phyloP scores from a whole-genome alignment of 768 basidiomycete species.

The Boletus reticuloceps region DNA sequence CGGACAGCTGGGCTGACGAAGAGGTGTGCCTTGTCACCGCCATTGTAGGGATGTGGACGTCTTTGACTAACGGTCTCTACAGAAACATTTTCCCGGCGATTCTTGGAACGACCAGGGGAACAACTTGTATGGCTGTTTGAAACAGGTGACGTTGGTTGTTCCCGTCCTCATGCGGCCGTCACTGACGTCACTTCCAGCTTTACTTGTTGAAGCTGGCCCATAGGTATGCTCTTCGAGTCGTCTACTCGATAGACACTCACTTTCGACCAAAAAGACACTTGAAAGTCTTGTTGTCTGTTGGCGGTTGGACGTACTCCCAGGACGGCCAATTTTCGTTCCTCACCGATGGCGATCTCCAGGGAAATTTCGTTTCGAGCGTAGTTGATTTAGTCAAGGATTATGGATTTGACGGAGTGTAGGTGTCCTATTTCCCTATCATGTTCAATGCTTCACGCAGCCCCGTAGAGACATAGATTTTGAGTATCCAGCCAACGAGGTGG shows the following conservation, averaged over 20 bases:
- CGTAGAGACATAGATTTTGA: slow-evolving; percentile 75
- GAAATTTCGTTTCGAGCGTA: slow-evolving; percentile 58
- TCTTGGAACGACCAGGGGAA: slow-evolving; percentile 73
- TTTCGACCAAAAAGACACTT: slow-evolving; percentile 34
- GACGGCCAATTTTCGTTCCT: slow-evolving; percentile 66
- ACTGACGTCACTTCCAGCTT: slow-evolving; percentile 21
- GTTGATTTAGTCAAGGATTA: slow-evolving; percentile 69
- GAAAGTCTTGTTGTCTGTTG: slow-evolving; percentile 52
- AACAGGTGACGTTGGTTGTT: slow-evolving; percentile 51
- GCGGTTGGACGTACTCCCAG: slow-evolving; percentile 73
- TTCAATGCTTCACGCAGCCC: neutral
- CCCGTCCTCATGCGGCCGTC: neutral
- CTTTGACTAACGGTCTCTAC: slow-evolving; percentile 6
- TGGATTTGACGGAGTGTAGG: slow-evolving; percentile 77
- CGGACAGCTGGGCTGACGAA: slow-evolving; percentile 74
- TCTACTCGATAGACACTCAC: neutral
- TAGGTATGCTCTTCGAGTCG: slow-evolving; percentile 29
- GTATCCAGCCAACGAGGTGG: slow-evolving; percentile 56
- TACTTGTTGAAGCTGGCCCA: slow-evolving; percentile 59
- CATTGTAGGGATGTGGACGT: neutral
- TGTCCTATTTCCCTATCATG: neutral
- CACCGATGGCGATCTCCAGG: slow-evolving; percentile 45
- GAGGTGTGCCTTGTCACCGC: slow-evolving; percentile 37
- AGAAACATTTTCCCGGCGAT: slow-evolving; percentile 74
- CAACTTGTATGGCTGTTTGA: slow-evolving; percentile 79